Conservation (phyloP, 495 filamentous ascomycete genomes). For the Acidiella bohemica region DNA sequence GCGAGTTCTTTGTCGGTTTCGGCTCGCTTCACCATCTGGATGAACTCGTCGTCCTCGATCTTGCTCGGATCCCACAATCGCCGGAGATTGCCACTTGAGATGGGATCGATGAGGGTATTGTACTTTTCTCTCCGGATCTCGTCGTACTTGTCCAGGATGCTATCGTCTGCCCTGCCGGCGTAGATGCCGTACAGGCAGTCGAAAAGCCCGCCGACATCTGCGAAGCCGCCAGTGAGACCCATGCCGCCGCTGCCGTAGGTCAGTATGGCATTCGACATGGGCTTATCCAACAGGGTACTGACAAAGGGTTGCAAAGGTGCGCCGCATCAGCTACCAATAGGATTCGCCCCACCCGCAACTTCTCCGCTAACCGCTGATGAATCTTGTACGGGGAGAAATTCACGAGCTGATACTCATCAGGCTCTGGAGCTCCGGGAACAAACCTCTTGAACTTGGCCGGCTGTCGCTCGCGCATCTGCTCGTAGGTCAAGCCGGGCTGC, state of each 20-base stretch:
- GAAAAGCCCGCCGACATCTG: slow-evolving; percentile 42
- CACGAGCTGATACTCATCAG: slow-evolving; percentile 40
- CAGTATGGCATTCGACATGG: neutral
- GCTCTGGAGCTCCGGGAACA: slow-evolving; percentile 44
- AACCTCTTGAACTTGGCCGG: slow-evolving; percentile 40
- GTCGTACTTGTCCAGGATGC: slow-evolving; percentile 42
- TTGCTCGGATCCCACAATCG: slow-evolving; percentile 28
- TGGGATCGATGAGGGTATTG: slow-evolving; percentile 39
- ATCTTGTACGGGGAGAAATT: slow-evolving; percentile 45
- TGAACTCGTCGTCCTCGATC: slow-evolving; percentile 32
- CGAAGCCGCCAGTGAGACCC: slow-evolving; percentile 47
- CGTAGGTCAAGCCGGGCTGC: slow-evolving; percentile 34
- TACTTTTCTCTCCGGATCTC: slow-evolving; percentile 44
- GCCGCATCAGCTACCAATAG: slow-evolving; percentile 46
- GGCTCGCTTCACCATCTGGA: slow-evolving; percentile 21
- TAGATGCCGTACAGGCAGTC: slow-evolving; percentile 44
- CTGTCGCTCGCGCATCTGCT: slow-evolving; percentile 41
- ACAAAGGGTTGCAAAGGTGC: slow-evolving; percentile 43
- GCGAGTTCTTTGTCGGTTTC: slow-evolving; percentile 12
- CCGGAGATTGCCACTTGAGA: slow-evolving; percentile 39
- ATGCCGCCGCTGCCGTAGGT: slow-evolving; percentile 35
- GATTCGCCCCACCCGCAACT: slow-evolving; percentile 41
- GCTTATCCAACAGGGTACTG: slow-evolving; percentile 2
- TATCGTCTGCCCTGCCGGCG: slow-evolving; percentile 38
- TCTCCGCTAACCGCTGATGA: slow-evolving; percentile 47